Conservation (phyloP, 345 rosid species). For the Bruguiera sexangula region DNA sequence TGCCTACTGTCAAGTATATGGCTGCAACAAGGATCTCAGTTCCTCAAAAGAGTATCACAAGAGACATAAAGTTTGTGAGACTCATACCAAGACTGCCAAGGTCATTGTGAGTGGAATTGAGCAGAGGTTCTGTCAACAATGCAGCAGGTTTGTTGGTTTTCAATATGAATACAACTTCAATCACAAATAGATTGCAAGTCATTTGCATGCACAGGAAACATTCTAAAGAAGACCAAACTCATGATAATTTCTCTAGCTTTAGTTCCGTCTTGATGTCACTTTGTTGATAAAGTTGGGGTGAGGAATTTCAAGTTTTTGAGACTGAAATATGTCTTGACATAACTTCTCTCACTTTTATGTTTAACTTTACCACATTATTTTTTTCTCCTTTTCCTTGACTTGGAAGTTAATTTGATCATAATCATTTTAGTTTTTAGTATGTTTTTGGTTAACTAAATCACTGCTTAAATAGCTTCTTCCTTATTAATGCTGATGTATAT, state of each 20-base stretch:
- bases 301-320: neutral
- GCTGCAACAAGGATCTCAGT: slow-evolving; percentile 53
- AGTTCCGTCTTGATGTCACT: neutral
- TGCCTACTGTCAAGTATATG: slow-evolving; percentile 52
- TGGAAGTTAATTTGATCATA: too few relatives aligned
- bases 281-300: neutral
- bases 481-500: neutral
- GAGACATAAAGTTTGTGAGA: slow-evolving; percentile 60
- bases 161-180: neutral
- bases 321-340: neutral
- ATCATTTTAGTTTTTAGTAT: too few relatives aligned
- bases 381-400: too few relatives aligned
- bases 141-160: slow-evolving; percentile 45
- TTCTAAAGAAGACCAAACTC: too few relatives aligned
- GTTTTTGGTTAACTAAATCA: neutral
- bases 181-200: neutral
- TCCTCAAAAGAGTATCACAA: slow-evolving; percentile 55
- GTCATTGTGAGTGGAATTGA: slow-evolving; percentile 53
- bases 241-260: neutral
- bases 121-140: slow-evolving; percentile 65
- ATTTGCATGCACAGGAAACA: neutral
- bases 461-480: neutral
- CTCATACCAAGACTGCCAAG: slow-evolving; percentile 51
- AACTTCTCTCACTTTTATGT: neutral
- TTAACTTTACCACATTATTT: too few relatives aligned